A percentile compares a stretch with the other conserved stretches of the same genome.
phyloP scores from a whole-genome alignment of 2,329 filamentous ascomycete species.

The Sarocladiaceae sp. region DNA sequence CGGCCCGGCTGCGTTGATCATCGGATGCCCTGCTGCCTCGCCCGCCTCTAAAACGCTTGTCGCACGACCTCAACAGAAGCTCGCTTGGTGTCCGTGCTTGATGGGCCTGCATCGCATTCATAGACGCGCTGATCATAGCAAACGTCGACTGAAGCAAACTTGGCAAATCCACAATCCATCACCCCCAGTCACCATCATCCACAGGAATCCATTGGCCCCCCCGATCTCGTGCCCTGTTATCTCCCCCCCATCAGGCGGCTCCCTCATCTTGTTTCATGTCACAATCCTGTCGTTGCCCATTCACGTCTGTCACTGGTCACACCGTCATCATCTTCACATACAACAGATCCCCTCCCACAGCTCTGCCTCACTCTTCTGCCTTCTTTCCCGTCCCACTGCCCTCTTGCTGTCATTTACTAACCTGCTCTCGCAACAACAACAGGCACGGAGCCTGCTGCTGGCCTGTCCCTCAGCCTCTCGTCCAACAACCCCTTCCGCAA shows the following conservation, averaged over 20 bases:
- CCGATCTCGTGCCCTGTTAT: constrained; percentile 5
- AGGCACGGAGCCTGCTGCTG: constrained; percentile 18
- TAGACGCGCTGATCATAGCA: background rate
- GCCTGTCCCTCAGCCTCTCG: constrained; percentile 60
- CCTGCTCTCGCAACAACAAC: background rate
- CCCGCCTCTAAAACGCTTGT: too few species aligned
- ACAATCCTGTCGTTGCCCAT: background rate
- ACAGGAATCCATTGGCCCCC: background rate
- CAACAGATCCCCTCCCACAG: background rate
- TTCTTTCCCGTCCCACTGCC: background rate
- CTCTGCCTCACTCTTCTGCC: background rate
- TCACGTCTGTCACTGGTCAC: background rate
- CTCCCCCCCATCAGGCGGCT: background rate
- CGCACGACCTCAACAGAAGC: too few species aligned
- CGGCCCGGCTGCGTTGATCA: too few species aligned
- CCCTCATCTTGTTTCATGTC: constrained; percentile 8
- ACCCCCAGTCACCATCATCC: background rate
- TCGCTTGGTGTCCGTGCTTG: too few species aligned
- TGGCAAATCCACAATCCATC: constrained; percentile 8
- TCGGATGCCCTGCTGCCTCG: too few species aligned
- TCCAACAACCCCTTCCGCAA: constrained; percentile 82
- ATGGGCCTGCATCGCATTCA: background rate
- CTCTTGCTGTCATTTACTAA: constrained; percentile 3
- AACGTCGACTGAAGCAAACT: constrained; percentile 7
- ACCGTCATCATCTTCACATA: constrained; percentile 3